phyloP scores from a whole-genome alignment of 2,329 filamentous ascomycete genomes.

The Hypoxylon sp. region DNA sequence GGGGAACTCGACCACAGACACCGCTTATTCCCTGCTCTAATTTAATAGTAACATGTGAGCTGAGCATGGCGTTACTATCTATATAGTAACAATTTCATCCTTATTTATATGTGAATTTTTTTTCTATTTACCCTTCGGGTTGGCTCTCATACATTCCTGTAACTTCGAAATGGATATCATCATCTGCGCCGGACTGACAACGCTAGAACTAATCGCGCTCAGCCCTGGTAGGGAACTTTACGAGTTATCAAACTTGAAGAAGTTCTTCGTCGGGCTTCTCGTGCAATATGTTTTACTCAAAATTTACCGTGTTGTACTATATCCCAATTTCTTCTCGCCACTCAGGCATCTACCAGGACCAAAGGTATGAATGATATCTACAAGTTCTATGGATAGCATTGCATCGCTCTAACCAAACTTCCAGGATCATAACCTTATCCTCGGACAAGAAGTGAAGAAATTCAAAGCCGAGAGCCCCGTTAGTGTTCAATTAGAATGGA shows the following conservation, averaged over 20 bases:
- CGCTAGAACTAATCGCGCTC: conserved; percentile 33
- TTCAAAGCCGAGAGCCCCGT: conserved; percentile 51
- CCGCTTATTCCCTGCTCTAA: neutral
- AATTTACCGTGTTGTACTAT: conserved; percentile 59
- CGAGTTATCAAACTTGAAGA: conserved; percentile 1
- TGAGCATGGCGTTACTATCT: neutral
- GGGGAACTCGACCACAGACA: conserved; percentile 2
- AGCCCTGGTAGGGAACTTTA: conserved; percentile 7
- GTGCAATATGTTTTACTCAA: conserved; percentile 49
- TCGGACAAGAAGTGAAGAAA: conserved; percentile 60
- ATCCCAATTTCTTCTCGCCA: conserved; percentile 61
- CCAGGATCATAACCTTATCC: conserved; percentile 58
- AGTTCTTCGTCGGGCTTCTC: conserved; percentile 21
- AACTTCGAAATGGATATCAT: conserved; percentile 42
- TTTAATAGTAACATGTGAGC: neutral
- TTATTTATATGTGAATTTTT: neutral
- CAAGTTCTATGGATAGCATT: neutral
- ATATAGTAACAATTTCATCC: conserved; percentile 5
- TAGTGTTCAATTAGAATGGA: conserved; percentile 54
- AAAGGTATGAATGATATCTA: conserved; percentile 52
- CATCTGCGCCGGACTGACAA: conserved; percentile 34
- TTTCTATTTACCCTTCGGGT: neutral
- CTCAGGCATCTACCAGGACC: conserved; percentile 63
- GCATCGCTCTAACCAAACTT: conserved; percentile 6
- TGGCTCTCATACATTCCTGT: neutral